phyloP scores from a whole-genome alignment of 2,329 filamentous ascomycete species.

The Cadophora gregata region DNA sequence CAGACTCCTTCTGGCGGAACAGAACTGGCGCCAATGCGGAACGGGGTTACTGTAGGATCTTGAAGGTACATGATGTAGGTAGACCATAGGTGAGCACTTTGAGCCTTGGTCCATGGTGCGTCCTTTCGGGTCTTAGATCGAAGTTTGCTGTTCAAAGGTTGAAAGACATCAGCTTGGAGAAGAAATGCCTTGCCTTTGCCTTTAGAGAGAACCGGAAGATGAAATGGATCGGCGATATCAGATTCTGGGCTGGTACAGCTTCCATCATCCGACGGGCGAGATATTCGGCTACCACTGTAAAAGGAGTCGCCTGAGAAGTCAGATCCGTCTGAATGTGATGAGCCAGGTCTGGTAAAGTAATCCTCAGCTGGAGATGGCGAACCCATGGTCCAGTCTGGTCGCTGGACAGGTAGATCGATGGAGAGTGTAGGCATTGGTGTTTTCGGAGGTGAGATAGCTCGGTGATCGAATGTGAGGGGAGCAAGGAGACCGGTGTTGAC shows the following conservation, averaged over 20 bases:
- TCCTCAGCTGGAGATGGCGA: constrained; percentile 32
- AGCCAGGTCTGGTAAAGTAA: constrained; percentile 38
- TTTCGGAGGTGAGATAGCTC: constrained; percentile 57
- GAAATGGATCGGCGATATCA: constrained; percentile 47
- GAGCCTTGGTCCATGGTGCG: constrained; percentile 67
- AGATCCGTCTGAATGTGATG: constrained; percentile 44
- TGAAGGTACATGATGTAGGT: constrained; percentile 69
- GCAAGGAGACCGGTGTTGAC: constrained; percentile 35
- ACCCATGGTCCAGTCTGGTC: constrained; percentile 43
- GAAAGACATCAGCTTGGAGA: constrained; percentile 18
- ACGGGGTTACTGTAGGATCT: constrained; percentile 71
- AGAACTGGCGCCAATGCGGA: constrained; percentile 66
- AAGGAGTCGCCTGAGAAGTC: constrained; percentile 65
- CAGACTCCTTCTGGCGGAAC: constrained; percentile 71
- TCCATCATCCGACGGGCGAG: constrained; percentile 61
- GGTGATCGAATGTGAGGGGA: constrained; percentile 30
- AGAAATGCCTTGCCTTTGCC: constrained; percentile 33
- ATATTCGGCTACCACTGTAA: constrained; percentile 62
- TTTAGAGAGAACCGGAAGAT: constrained; percentile 37
- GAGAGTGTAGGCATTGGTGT: constrained; percentile 56
- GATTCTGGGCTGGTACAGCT: constrained; percentile 59
- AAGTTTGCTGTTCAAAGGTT: constrained; percentile 36
- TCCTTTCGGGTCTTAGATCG: constrained; percentile 45
- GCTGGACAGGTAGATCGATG: constrained; percentile 26
- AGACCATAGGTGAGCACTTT: constrained; percentile 70